Conservation (phyloP, 176 grass and related monocot genomes). For the barley (Hordeum vulgare) region MorexV3_pseudomolecules_assembly NC_058524.1:518511644-518512143, state of each 20-base stretch:
- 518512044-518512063: background rate
- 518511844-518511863: too few species aligned
- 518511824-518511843: too few species aligned
- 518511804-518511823: too few species aligned
- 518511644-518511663: constrained; percentile 18
- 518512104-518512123: constrained; percentile 34
- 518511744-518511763: too few species aligned
- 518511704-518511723: background rate
- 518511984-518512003: background rate
- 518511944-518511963: too few species aligned
- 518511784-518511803: too few species aligned
- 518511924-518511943: too few species aligned
- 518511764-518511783: too few species aligned
- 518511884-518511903: too few species aligned
- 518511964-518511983: background rate
- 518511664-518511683: constrained; percentile 16
- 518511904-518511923: too few species aligned
- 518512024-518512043: background rate
- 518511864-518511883: too few species aligned
- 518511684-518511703: constrained; percentile 22
- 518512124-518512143: constrained; percentile 19
- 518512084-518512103: constrained; percentile 9
- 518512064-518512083: background rate
- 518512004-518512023: background rate
- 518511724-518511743: constrained; percentile 12